Base-by-base conservation (phyloP, 805 yeast genomes). In the Lipomyces sp. region DNA sequence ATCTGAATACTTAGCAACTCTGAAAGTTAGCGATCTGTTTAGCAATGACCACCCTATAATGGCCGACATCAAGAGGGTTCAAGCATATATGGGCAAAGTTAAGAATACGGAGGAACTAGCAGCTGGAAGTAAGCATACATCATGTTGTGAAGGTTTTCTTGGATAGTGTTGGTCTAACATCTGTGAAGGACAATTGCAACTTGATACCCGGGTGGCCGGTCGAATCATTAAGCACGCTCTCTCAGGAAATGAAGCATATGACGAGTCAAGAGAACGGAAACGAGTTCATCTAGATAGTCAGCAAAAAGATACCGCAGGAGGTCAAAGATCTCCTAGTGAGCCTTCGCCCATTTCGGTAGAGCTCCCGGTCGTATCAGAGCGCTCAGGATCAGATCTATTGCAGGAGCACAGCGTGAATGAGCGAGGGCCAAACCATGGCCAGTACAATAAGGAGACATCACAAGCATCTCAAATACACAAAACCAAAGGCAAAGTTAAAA, bases 151-250 rank as follows among this genome's bases (percentile, higher is more conserved):
- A 32, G 18, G 5, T 13, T 44, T 38, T 14, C 37, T 40, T 42
- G 22, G 14, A 14, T 6, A n/a, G 21, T 36, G 8, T 40, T 35
- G 4, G 3, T 13, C 14, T 23, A 13, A 13, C 14, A 18, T 8
- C 6, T 21, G 16, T 14, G 14, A 26, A 53, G 58, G 58, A 18
- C 39, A 32, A 45, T 22, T 44, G 29, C 50, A 43, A 40, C 46
- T 54, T 8, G 53, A 55, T 39, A 33, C 37, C 22, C 22, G 16
- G 16, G 59, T 57, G 3, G 59, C 59, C 3, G 50, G 51, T 4
- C 43, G 59, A 32, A 43, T 55, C n/a, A 44, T 55, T 16, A 55
- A 55, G 36, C 55, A 55, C 36, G 56, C 52, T 3, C 43, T 53
- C 2, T 32, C 55, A 11, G 55, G 55, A 22, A 53, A 53, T 32